Conservation (phyloP, 176 grass and related monocot genomes). For the Avena insularis region DNA sequence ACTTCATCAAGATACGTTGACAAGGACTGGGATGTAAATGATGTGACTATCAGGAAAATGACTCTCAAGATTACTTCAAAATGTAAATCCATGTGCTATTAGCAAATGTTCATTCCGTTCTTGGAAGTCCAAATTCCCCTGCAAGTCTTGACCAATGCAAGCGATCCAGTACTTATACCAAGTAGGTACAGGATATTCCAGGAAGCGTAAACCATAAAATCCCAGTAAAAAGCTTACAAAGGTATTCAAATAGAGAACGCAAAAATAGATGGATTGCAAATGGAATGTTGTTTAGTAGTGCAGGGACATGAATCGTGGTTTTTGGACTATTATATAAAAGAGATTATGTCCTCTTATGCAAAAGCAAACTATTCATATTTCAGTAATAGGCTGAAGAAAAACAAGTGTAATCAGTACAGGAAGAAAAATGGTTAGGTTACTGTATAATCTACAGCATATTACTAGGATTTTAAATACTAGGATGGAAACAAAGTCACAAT, state of each 20-base stretch:
- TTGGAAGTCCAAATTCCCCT: background rate
- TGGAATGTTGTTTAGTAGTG: background rate
- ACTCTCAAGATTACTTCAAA: background rate
- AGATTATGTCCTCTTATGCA: background rate
- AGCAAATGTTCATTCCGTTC: background rate
- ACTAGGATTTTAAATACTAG: background rate
- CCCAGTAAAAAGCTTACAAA: background rate
- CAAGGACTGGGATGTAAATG: background rate
- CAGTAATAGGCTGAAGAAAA: background rate
- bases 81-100: background rate
- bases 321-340: slow-evolving; percentile 1
- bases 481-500: background rate
- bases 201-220: background rate
- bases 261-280: background rate
- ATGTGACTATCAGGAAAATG: background rate
- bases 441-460: background rate
- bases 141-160: background rate
- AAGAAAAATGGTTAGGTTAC: background rate
- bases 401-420: slow-evolving; percentile 10
- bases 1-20: background rate
- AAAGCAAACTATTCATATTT: slow-evolving; percentile 5
- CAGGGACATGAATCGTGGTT: background rate
- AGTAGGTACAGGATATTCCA: background rate
- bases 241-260: background rate
- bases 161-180: background rate